Evolutionary conservation across 345 rosid species (phyloP).

Genomic region (Lepidium africanum): DNA sequence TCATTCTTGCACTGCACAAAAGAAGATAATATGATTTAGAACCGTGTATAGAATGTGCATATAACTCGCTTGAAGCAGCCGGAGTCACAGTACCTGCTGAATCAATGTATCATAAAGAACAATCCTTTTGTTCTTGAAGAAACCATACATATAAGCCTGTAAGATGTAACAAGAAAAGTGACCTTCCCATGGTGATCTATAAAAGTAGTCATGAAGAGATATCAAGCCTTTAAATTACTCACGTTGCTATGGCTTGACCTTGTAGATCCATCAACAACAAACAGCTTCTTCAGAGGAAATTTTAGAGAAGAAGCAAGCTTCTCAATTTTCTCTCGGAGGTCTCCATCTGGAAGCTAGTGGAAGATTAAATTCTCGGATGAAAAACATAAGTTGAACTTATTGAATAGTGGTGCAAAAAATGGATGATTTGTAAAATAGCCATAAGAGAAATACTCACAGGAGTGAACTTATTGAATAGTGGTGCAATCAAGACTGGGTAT

Average conservation of each 20-base stretch:
- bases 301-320: conserved; percentile 78
- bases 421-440: neutral
- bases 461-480: conserved; percentile 93
- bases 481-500: conserved; percentile 88
- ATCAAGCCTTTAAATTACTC: conserved; percentile 28
- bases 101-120: conserved; percentile 96
- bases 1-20: conserved; percentile 77
- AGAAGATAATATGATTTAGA: neutral
- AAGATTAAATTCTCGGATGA: neutral
- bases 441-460: conserved; percentile 60
- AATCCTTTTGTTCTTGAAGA: conserved; percentile 96
- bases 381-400: conserved; percentile 14
- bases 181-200: neutral
- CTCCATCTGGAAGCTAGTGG: conserved; percentile 85
- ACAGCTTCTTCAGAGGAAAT: conserved; percentile 92
- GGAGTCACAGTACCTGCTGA: conserved; percentile 64
- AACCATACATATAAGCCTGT: conserved; percentile 99
- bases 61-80: neutral
- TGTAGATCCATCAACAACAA: conserved; percentile 98
- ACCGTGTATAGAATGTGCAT: neutral
- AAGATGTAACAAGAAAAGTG: conserved; percentile 1
- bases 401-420: too few species aligned
- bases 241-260: conserved; percentile 99
- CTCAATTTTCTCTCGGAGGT: conserved; percentile 73
- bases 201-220: neutral